These are phyloP conservation scores for Astragalus glycyphyllos DNA, from an alignment of 306 rosid genomes.

Conservation along the genomic window DNA sequence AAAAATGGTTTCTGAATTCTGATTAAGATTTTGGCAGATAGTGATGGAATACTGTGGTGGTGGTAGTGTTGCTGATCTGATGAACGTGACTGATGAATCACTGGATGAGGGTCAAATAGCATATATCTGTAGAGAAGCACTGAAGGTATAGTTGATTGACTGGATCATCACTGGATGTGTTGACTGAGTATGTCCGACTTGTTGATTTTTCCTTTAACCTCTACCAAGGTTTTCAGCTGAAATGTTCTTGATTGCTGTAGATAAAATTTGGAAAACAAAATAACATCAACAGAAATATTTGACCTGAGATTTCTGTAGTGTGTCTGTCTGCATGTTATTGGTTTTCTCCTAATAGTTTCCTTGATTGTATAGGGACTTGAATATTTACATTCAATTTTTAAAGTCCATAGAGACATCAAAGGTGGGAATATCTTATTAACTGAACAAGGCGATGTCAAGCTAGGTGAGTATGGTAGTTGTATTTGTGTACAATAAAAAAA, in stretches of 20 bases:
- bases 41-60: conserved; percentile 99
- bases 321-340: neutral
- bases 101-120: conserved; percentile 97
- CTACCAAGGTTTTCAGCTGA: conserved; percentile 27
- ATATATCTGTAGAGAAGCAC: conserved; percentile 88
- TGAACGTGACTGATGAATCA: conserved; percentile 83
- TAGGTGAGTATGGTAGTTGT: conserved; percentile 70
- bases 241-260: conserved; percentile 29
- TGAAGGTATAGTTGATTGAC: conserved; percentile 70
- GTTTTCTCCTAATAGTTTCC: conserved; percentile 32
- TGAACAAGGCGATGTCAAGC: conserved; percentile 98
- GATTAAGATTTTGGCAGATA: conserved; percentile 73
- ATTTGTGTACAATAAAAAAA: conserved; percentile 7
- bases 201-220: conserved; percentile 28
- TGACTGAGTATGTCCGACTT: conserved; percentile 25
- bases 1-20: conserved; percentile 48
- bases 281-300: conserved; percentile 9
- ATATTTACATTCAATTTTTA: conserved; percentile 94
- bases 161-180: conserved; percentile 15
- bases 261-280: conserved; percentile 20
- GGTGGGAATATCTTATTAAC: conserved; percentile 98
- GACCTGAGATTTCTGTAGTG: conserved; percentile 31
- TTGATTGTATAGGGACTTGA: conserved; percentile 77
- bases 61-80: conserved; percentile 97
- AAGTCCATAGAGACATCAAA: conserved; percentile 97